Percentiles rank a stretch among this genome's conserved stretches.
Evolutionary conservation across 2,329 filamentous ascomycete species (phyloP).

Genomic region (Cordyceps pruinosa): DNA sequence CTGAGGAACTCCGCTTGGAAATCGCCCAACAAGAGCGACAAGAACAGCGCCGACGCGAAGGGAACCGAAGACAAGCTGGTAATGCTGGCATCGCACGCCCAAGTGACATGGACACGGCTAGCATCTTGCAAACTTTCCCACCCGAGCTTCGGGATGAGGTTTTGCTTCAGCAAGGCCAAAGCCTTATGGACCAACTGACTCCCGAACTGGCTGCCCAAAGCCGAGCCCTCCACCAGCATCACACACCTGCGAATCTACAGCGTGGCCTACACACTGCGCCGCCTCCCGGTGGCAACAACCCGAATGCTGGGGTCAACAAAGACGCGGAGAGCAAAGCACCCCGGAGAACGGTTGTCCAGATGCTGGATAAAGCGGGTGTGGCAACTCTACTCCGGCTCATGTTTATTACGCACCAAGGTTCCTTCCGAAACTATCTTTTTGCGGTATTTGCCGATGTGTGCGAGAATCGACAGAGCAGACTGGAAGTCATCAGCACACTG

Average conservation of each 20-base stretch:
- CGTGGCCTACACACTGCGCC: slow-evolving; percentile 25
- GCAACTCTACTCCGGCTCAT: slow-evolving; percentile 96
- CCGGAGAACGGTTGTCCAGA: slow-evolving; percentile 80
- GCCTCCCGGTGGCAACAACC: slow-evolving; percentile 20
- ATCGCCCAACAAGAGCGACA: slow-evolving; percentile 84
- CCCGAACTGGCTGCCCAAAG: slow-evolving; percentile 83
- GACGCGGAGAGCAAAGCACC: slow-evolving; percentile 56
- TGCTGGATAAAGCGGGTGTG: slow-evolving; percentile 92
- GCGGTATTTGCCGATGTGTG: slow-evolving; percentile 86
- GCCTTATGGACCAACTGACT: slow-evolving; percentile 75
- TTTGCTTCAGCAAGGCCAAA: slow-evolving; percentile 84
- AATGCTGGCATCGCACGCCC: slow-evolving; percentile 35
- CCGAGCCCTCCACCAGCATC: slow-evolving; percentile 54
- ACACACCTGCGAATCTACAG: slow-evolving; percentile 20
- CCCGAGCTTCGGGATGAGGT: slow-evolving; percentile 79
- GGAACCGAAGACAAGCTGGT: slow-evolving; percentile 59
- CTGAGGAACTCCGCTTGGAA: slow-evolving; percentile 82
- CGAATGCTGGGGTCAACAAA: slow-evolving; percentile 27
- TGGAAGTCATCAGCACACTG: slow-evolving; percentile 87
- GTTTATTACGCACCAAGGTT: slow-evolving; percentile 91
- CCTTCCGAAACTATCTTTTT: slow-evolving; percentile 75
- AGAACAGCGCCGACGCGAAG: slow-evolving; percentile 81
- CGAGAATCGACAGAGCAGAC: slow-evolving; percentile 91
- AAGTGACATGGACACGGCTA: slow-evolving; percentile 85
- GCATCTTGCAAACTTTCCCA: slow-evolving; percentile 85